Evolutionary conservation across 2,329 filamentous ascomycete species (phyloP), one percentile per base, ranked within the genome.

Genomic region (Diaporthe amygdali): DNA sequence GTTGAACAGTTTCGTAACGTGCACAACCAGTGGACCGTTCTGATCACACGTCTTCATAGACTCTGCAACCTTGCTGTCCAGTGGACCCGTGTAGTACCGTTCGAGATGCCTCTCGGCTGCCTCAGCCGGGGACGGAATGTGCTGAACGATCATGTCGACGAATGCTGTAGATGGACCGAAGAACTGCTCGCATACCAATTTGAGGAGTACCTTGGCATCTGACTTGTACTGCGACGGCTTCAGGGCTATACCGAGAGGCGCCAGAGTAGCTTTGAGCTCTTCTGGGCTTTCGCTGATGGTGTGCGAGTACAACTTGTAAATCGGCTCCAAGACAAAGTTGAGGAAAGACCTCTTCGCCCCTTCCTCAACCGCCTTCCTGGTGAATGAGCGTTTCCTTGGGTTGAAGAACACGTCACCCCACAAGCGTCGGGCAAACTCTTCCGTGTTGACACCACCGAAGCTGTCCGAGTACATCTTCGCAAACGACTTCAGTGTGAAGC

Each of bases 351-450:
- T 88, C 81, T 93, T 94, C 6, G 95, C 91, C 15, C 89, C 87
- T 74, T 96, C 92, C 77, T 98, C 96, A 27, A 93, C 84, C 0
- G 91, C 90, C 80, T 97, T 98, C 74, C 96, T 90, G 66, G 94
- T 97, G 77, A 99, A 99, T 70, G 93, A 96, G 73, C 96, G 92
- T 82, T 94, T 97, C 76, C 87, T 88, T 0, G 96, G 94, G 79
- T 98, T 98, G 86, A 93, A 99, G 83, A 96, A 99, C 70, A 99
- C 92, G 79, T 99, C 96, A 27, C 96, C 96, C 96, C 96, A 99
- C 74, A 99, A 85, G 66, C 96, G 89, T 77, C 88, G 89, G 22
- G 94, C 92, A 80, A 99, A 97, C 76, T 97, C 95, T 1, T 91
- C 88, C 0, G 91, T 86, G 79, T 97, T 94, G 76, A 98, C 88